Percentiles rank a stretch among this genome's conserved stretches.
phyloP scores from a whole-genome alignment of 2,329 filamentous ascomycete genomes.

The Thielaviopsis populi region DNA sequence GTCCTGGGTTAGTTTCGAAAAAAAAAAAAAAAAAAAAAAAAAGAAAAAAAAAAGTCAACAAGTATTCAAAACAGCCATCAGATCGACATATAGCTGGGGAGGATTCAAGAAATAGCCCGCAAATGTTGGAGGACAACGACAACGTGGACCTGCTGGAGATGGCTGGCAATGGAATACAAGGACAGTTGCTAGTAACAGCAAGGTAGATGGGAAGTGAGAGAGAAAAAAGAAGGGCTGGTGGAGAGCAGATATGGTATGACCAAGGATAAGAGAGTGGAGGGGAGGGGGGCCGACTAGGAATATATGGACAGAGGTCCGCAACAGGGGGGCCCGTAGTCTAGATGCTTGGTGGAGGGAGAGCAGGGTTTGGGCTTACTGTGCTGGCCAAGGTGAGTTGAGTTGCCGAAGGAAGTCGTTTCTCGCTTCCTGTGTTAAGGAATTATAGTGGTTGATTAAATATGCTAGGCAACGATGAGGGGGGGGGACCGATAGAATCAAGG shows the following conservation, averaged over 20 bases:
- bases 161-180: neutral
- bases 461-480: neutral
- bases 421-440: constrained; percentile 1
- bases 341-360: neutral
- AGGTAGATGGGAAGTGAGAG: neutral
- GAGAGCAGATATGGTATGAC: neutral
- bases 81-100: neutral
- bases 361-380: neutral
- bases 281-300: neutral
- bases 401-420: neutral
- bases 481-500: neutral
- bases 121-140: neutral
- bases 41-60: neutral
- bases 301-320: neutral
- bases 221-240: constrained; percentile 2
- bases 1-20: neutral
- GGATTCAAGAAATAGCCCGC: neutral
- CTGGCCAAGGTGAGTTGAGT: neutral
- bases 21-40: too few species aligned
- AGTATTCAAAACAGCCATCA: neutral
- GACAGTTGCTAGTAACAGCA: neutral
- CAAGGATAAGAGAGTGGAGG: neutral
- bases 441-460: neutral
- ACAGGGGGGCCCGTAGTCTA: neutral
- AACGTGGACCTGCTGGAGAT: neutral